A percentile compares a stretch with the other conserved stretches of the same genome.
These are phyloP conservation scores for Fusarium coffeatum DNA, from an alignment of 2,329 filamentous ascomycete species.

Conservation along the genomic window DNA sequence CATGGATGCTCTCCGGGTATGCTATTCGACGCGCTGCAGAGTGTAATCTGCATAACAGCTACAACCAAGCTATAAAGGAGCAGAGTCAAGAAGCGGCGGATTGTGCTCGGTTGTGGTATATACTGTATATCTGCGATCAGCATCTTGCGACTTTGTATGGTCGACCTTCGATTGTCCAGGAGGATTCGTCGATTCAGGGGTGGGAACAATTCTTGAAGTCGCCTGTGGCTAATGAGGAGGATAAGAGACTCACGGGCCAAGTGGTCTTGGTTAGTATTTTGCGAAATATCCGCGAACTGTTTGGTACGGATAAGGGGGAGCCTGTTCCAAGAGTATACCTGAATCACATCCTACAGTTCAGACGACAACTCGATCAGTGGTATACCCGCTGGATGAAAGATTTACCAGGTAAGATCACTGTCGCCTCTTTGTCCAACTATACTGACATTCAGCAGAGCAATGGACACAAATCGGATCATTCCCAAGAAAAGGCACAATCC, in stretches of 20 bases:
- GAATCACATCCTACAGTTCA: conserved; percentile 57
- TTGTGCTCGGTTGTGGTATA: conserved; percentile 69
- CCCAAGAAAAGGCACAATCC: conserved; percentile 54
- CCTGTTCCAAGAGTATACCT: conserved; percentile 64
- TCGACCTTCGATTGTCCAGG: conserved; percentile 67
- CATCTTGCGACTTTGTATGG: conserved; percentile 72
- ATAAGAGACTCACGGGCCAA: conserved; percentile 69
- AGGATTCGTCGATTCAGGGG: conserved; percentile 67
- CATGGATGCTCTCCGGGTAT: conserved; percentile 70
- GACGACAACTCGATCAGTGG: conserved; percentile 55
- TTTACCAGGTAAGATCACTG: conserved; percentile 45
- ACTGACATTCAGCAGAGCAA: conserved; percentile 48
- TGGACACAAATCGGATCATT: conserved; percentile 55
- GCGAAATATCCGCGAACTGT: conserved; percentile 65
- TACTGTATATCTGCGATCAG: conserved; percentile 70
- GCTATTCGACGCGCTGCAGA: conserved; percentile 63
- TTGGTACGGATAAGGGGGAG: conserved; percentile 67
- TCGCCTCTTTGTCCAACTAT: rapidly evolving
- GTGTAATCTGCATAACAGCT: conserved; percentile 58
- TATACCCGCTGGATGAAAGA: conserved; percentile 52
- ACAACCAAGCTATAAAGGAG: conserved; percentile 54
- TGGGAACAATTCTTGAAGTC: conserved; percentile 67
- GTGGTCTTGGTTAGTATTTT: conserved; percentile 69
- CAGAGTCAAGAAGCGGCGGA: conserved; percentile 60
- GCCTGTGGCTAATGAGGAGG: conserved; percentile 63